Evolutionary conservation across 352 stramenopile species (phyloP).

Genomic region (Phytophthora multivora): DNA sequence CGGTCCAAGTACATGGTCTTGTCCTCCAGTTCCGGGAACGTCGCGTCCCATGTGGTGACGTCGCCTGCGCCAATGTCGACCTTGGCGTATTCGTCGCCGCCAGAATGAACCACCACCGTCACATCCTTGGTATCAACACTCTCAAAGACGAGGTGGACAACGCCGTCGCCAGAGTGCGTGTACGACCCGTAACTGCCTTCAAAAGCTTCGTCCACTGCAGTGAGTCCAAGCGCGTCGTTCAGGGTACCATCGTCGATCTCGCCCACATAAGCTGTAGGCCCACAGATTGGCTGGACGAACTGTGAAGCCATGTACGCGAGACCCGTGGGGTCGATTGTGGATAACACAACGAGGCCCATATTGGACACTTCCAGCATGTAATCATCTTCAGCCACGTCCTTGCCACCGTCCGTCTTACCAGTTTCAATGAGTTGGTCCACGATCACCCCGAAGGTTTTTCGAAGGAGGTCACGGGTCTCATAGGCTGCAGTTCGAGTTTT

Average conservation of each 20-base stretch:
- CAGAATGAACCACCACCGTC: constrained; percentile 30
- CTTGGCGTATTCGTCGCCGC: constrained; percentile 24
- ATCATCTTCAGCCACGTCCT: constrained; percentile 28
- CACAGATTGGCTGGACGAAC: constrained; percentile 59
- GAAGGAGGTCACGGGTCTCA: constrained; percentile 29
- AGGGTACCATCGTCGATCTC: constrained; percentile 51
- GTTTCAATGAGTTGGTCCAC: constrained; percentile 35
- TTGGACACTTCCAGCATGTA: constrained; percentile 41
- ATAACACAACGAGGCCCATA: constrained; percentile 31
- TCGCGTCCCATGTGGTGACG: constrained; percentile 30
- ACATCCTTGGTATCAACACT: constrained; percentile 41
- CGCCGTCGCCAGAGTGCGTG: constrained; percentile 28
- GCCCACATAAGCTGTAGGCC: constrained; percentile 43
- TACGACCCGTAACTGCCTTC: constrained; percentile 35
- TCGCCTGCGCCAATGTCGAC: constrained; percentile 28
- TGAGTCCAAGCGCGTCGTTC: constrained; percentile 34
- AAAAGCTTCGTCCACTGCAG: constrained; percentile 42
- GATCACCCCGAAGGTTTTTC: constrained; percentile 36
- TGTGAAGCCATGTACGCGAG: constrained; percentile 51
- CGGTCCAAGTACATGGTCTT: constrained; percentile 48
- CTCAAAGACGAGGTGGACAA: constrained; percentile 36
- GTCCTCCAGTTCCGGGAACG: constrained; percentile 36
- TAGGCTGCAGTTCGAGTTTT: constrained; percentile 22
- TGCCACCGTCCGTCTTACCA: constrained; percentile 27
- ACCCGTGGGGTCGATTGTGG: constrained; percentile 44